These are phyloP conservation scores for Cryptosporidium canis DNA, from an alignment of 169 alveolate genomes.

Conservation along the genomic window DNA sequence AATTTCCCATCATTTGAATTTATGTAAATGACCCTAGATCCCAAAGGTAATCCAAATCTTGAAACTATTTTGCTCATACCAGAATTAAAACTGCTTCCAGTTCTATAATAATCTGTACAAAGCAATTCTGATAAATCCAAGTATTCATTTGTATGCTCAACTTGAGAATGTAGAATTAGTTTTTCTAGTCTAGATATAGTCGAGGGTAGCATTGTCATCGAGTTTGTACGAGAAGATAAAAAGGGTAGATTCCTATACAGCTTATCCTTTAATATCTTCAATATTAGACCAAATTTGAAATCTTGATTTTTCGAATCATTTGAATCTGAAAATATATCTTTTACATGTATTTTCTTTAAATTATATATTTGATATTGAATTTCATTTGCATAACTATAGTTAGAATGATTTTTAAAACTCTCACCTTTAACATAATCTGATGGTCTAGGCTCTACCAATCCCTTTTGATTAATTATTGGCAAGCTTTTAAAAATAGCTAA, in stretches of 20 bases:
- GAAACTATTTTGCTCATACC: not conserved
- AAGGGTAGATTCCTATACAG: conserved; percentile 28
- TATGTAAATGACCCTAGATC: conserved; percentile 18
- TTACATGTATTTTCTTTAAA: conserved; percentile 10
- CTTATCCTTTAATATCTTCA: not conserved
- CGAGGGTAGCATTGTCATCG: conserved; percentile 29
- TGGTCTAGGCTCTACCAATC: not conserved
- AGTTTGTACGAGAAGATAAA: not conserved
- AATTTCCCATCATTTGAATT: not conserved
- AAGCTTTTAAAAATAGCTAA: conserved; percentile 21
- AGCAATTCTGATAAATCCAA: not conserved
- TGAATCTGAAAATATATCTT: conserved; percentile 4
- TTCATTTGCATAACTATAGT: not conserved
- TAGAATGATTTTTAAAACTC: not conserved
- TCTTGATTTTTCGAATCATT: conserved; percentile 17
- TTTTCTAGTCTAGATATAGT: conserved; percentile 37
- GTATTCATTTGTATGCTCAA: not conserved
- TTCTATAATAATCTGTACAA: not conserved
- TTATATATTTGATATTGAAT: not conserved
- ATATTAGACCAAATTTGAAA: not conserved
- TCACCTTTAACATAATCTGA: not conserved
- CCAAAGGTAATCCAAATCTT: conserved; percentile 10
- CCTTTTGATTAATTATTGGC: not conserved
- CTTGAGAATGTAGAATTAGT: not conserved
- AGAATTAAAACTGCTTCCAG: not conserved